A percentile compares a stretch with the other conserved stretches of the same genome.
Conservation (phyloP, 192 early-diverging fungal species). For the Pilobolus umbonatus region DNA sequence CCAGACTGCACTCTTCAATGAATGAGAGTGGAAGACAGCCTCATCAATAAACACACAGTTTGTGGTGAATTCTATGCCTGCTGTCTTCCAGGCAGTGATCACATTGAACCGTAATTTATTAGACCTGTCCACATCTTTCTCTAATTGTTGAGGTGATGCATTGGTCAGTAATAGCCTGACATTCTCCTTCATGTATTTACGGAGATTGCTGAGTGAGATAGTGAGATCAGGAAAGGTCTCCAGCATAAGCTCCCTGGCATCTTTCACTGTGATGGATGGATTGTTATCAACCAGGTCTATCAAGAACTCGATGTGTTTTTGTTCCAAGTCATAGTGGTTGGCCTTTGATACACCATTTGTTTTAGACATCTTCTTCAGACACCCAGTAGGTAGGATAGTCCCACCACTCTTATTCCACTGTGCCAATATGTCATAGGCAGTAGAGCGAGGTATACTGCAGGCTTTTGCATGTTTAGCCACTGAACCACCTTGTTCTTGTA, state of each 20-base stretch:
- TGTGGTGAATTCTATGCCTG: not conserved
- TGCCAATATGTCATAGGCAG: slow-evolving; percentile 7
- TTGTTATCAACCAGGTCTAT: slow-evolving; percentile 6
- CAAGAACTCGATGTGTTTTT: slow-evolving; percentile 1
- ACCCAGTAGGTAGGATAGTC: not conserved
- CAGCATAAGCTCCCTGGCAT: slow-evolving; percentile 1
- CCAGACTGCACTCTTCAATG: slow-evolving; percentile 3
- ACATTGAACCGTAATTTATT: not conserved
- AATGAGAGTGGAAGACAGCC: slow-evolving; percentile 11
- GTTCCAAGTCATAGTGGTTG: not conserved
- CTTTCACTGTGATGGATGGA: not conserved
- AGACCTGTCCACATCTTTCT: not conserved
- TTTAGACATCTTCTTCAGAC: not conserved
- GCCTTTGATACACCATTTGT: not conserved
- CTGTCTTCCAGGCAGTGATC: slow-evolving; percentile 9
- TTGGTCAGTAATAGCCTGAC: slow-evolving; percentile 1
- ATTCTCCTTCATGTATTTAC: slow-evolving; percentile 6
- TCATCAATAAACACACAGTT: slow-evolving; percentile 21
- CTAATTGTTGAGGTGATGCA: not conserved
- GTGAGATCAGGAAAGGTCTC: not conserved
- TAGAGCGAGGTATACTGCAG: not conserved
- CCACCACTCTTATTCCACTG: slow-evolving; percentile 2
- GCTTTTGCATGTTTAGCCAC: not conserved
- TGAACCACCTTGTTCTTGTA: slow-evolving; percentile 11
- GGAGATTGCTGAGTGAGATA: not conserved